phyloP scores from a whole-genome alignment of 352 stramenopile species.

The Pythium biforme region DNA sequence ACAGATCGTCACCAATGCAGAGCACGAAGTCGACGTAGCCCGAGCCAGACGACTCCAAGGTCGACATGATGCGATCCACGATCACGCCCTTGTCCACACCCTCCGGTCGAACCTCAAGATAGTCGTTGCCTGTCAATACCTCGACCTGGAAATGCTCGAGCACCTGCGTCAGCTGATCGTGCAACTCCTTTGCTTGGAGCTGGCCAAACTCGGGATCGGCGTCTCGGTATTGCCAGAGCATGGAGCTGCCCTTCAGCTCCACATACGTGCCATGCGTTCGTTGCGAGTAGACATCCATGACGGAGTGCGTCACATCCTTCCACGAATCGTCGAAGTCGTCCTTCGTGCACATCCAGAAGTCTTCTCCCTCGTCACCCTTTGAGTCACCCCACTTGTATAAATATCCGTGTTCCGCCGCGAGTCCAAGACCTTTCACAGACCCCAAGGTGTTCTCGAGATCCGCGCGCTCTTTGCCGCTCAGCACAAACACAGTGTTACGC shows the following conservation, averaged over 20 bases:
- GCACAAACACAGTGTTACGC: constrained; percentile 98
- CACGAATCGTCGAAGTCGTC: constrained; percentile 95
- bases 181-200: constrained; percentile 97
- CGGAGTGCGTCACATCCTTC: constrained; percentile 95
- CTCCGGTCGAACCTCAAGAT: constrained; percentile 95
- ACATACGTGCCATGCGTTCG: constrained; percentile 99
- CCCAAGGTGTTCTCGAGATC: constrained; percentile 94
- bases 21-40: constrained; percentile 96
- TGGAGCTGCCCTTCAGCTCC: constrained; percentile 97
- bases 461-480: constrained; percentile 95
- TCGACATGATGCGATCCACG: constrained; percentile 93
- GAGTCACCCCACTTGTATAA: constrained; percentile 94
- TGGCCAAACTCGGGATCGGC: constrained; percentile 99
- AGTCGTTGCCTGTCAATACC: constrained; percentile 85
- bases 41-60: constrained; percentile 70
- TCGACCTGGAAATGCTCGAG: constrained; percentile 96
- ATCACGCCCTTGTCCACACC: constrained; percentile 99
- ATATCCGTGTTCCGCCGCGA: constrained; percentile 98
- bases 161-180: constrained; percentile 96
- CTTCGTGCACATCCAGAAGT: constrained; percentile 84
- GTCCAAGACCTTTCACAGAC: constrained; percentile 92
- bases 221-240: constrained; percentile 99
- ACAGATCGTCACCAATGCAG: constrained; percentile 97
- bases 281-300: constrained; percentile 99
- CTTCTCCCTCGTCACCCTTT: constrained; percentile 29